A percentile compares a stretch with the other conserved stretches of the same genome.
Evolutionary conservation across 495 filamentous ascomycete species (phyloP).

Genomic region (Tuber borchii): DNA sequence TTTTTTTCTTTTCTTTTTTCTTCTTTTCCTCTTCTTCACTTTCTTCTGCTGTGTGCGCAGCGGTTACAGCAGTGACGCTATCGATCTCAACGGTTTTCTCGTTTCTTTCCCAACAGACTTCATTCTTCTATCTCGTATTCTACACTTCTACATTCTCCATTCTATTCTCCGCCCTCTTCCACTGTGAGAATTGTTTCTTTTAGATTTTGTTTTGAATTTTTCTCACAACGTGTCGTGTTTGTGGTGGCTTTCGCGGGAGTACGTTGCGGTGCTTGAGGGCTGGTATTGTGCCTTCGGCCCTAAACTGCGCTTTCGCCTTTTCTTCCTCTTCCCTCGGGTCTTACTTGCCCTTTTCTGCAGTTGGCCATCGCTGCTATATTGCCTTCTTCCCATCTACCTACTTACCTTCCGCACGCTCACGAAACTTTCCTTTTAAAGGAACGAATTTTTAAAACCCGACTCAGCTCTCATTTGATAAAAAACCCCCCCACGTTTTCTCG

Average conservation of each 20-base stretch:
- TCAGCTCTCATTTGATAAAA: not conserved
- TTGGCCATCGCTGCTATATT: not conserved
- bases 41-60: not conserved
- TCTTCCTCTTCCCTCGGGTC: not conserved
- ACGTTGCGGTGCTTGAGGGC: not conserved
- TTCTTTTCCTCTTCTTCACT: not conserved
- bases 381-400: not conserved
- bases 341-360: not conserved
- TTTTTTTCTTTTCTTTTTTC: not conserved
- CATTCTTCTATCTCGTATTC: constrained; percentile 1
- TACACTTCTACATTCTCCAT: not conserved
- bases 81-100: not conserved
- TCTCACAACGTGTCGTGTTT: not conserved
- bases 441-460: not conserved
- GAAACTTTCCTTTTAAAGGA: not conserved
- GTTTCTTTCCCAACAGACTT: not conserved
- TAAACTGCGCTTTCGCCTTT: not conserved
- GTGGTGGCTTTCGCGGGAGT: not conserved
- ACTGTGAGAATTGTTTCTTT: not conserved
- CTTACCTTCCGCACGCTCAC: not conserved
- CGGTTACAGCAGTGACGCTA: not conserved
- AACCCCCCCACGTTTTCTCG: not conserved
- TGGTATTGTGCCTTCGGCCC: not conserved
- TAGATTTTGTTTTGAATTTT: not conserved
- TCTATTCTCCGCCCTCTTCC: not conserved